Conservation (phyloP, 2,329 filamentous ascomycete genomes). For the Penicillium brasilianum region DNA sequence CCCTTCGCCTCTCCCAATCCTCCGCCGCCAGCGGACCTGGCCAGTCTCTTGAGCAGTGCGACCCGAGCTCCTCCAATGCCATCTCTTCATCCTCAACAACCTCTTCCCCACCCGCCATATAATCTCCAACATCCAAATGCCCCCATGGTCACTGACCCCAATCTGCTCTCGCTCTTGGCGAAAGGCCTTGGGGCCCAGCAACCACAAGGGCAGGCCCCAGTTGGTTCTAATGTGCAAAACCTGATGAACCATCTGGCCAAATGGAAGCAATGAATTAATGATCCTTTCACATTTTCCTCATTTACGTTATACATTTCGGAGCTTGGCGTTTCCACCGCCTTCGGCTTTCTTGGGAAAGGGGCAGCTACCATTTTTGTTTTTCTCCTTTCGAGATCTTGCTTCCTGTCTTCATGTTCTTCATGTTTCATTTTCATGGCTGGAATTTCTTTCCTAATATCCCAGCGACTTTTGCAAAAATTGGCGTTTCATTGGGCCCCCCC, state of each 20-base stretch:
- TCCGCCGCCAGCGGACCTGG: constrained; percentile 46
- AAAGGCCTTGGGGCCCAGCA: constrained; percentile 45
- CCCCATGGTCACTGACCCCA: constrained; percentile 40
- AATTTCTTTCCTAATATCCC: constrained; percentile 1
- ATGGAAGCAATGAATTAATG: constrained; percentile 51
- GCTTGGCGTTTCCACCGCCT: constrained; percentile 26
- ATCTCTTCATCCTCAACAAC: constrained; percentile 35
- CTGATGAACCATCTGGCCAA: constrained; percentile 55
- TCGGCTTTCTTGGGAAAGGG: constrained; percentile 7
- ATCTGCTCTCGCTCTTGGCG: constrained; percentile 45
- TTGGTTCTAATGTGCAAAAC: constrained; percentile 51
- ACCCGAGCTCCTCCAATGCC: constrained; percentile 42
- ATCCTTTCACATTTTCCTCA: constrained; percentile 19
- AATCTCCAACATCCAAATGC: constrained; percentile 36
- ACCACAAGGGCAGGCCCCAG: constrained; percentile 40
- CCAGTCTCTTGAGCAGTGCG: constrained; percentile 47
- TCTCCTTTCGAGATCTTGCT: constrained; percentile 12
- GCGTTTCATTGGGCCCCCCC: constrained; percentile 22
- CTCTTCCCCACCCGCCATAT: constrained; percentile 37
- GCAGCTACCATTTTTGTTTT: not conserved
- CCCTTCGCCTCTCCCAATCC: constrained; percentile 42
- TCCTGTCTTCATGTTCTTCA: not conserved
- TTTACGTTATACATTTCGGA: constrained; percentile 25
- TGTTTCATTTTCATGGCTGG: constrained; percentile 22
- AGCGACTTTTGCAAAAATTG: constrained; percentile 24